Conservation (phyloP, 169 alveolate genomes). For the Plasmodium coatneyi region DNA sequence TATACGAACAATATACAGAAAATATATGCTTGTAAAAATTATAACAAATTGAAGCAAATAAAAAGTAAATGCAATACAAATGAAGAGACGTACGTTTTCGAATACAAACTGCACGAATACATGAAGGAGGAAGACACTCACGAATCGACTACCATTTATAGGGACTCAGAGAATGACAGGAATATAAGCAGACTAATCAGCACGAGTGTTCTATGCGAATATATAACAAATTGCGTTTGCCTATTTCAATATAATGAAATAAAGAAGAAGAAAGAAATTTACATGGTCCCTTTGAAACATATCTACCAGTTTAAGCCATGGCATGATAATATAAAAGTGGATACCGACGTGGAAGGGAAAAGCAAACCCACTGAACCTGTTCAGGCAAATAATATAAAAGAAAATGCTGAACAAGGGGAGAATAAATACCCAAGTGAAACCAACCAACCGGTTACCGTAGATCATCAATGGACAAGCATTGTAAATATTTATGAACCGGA, state of each 20-base stretch:
- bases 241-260: conserved; percentile 70
- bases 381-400: neutral
- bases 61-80: conserved; percentile 25
- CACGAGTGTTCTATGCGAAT: conserved; percentile 73
- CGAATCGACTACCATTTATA: conserved; percentile 32
- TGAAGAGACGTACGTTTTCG: conserved; percentile 71
- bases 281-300: conserved; percentile 67
- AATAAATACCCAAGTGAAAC: neutral
- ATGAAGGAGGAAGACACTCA: conserved; percentile 35
- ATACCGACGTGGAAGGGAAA: neutral
- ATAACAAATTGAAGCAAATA: conserved; percentile 54
- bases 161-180: conserved; percentile 18
- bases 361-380: neutral
- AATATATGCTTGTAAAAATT: conserved; percentile 40
- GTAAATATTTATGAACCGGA: conserved; percentile 73
- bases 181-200: conserved; percentile 70
- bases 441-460: neutral
- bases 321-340: conserved; percentile 32
- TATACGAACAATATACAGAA: conserved; percentile 57
- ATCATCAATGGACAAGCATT: conserved; percentile 28
- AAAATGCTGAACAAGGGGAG: neutral
- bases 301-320: conserved; percentile 73
- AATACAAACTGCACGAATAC: conserved; percentile 61
- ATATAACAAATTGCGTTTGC: conserved; percentile 65
- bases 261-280: conserved; percentile 67